These are phyloP conservation scores for Toxoplasma gondii DNA, from an alignment of 169 alveolate species.

Conservation along the genomic window DNA sequence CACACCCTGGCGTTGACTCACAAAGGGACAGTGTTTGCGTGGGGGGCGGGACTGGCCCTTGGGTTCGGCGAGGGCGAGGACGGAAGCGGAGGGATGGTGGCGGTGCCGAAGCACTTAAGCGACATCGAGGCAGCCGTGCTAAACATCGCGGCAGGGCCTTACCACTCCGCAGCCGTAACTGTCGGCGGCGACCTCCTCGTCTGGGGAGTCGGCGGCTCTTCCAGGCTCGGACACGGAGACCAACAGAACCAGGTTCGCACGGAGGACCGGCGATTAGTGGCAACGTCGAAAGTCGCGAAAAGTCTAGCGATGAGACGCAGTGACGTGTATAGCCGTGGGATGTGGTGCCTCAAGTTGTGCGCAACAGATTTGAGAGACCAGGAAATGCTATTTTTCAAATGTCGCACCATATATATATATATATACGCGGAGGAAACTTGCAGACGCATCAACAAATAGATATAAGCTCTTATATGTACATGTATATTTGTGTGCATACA, in stretches of 20 bases:
- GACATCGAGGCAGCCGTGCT: conserved; percentile 50
- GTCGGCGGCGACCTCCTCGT: conserved; percentile 73
- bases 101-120: conserved; percentile 36
- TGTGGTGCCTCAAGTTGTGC: too few species aligned
- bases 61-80: conserved; percentile 53
- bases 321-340: too few species aligned
- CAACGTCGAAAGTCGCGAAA: background rate
- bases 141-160: conserved; percentile 78
- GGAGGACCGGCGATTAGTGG: background rate
- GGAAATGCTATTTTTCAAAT: background rate
- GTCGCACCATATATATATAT: background rate
- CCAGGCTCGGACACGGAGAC: conserved; percentile 76
- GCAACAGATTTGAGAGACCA: background rate
- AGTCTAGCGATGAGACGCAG: background rate
- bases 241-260: conserved; percentile 66
- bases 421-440: background rate
- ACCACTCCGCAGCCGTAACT: conserved; percentile 77
- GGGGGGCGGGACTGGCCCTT: conserved; percentile 71
- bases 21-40: conserved; percentile 70
- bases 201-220: conserved; percentile 79
- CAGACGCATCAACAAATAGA: background rate
- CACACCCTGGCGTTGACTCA: conserved; percentile 71
- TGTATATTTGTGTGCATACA: background rate
- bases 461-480: background rate
- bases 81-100: conserved; percentile 5